phyloP scores from a whole-genome alignment of 1,284 basidiomycete genomes.

The Sporisorium sorghi region DNA sequence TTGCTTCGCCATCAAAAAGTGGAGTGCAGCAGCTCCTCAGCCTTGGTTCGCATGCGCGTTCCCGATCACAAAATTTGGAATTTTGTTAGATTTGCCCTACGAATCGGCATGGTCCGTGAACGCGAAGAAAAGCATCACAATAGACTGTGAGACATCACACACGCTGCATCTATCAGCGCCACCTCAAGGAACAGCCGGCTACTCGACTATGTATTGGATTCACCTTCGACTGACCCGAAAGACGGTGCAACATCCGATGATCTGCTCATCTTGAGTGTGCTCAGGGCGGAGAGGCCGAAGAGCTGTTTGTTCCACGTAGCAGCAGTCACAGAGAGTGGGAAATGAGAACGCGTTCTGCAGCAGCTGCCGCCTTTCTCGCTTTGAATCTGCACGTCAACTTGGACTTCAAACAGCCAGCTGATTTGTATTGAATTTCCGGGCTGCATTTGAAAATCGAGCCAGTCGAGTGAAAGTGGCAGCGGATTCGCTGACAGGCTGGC shows the following conservation, averaged over 20 bases:
- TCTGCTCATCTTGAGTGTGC: no score
- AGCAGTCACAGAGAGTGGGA: neutral
- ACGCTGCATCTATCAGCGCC: neutral
- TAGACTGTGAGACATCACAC: neutral
- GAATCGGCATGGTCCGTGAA: constrained; percentile 36
- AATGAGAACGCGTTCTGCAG: neutral
- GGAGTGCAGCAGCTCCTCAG: constrained; percentile 19
- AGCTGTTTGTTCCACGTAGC: constrained; percentile 4
- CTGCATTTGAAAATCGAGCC: no score
- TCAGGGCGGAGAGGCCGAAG: no score
- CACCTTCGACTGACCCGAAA: no score
- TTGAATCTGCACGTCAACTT: neutral
- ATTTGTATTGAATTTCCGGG: neutral
- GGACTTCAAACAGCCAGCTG: neutral
- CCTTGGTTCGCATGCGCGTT: constrained; percentile 40
- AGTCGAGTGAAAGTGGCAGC: neutral
- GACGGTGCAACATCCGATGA: no score
- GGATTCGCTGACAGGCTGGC: constrained; percentile 6
- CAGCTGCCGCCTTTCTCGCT: constrained; percentile 1
- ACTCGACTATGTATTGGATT: no score
- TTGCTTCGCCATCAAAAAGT: constrained; percentile 27
- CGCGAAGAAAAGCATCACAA: constrained; percentile 11
- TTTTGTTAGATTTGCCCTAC: constrained; percentile 9
- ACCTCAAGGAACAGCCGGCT: neutral
- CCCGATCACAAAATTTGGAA: constrained; percentile 28